Conservation (phyloP, 768 basidiomycete species). For the Lepiota brunneoincarnata region DNA sequence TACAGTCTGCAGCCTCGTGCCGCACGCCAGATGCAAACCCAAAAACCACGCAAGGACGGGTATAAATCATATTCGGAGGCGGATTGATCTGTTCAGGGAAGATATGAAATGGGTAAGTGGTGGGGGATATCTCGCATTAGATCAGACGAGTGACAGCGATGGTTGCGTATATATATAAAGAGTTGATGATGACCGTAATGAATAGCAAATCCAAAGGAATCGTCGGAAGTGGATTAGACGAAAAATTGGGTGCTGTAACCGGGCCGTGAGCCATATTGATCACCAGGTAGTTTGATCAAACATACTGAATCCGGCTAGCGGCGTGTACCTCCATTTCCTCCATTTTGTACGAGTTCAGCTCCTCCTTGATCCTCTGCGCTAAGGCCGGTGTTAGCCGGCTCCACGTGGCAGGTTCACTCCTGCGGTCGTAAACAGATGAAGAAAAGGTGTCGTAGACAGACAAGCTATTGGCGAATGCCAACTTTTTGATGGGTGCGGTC, state of each 20-base stretch:
- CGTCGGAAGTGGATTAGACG: constrained; percentile 48
- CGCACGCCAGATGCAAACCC: too few species aligned
- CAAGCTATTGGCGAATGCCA: constrained; percentile 89
- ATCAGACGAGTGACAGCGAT: constrained; percentile 23
- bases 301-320: constrained; percentile 86
- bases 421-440: constrained; percentile 84
- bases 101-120: constrained; percentile 9
- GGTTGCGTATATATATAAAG: constrained; percentile 21
- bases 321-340: constrained; percentile 99
- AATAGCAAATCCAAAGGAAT: constrained; percentile 27
- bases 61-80: too few species aligned
- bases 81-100: too few species aligned
- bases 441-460: constrained; percentile 98
- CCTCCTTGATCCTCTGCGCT: constrained; percentile 97
- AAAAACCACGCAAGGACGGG: too few species aligned
- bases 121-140: constrained; percentile 21
- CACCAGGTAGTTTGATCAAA: constrained; percentile 19
- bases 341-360: constrained; percentile 98
- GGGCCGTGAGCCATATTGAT: constrained; percentile 4
- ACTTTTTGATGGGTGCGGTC: constrained; percentile 64
- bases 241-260: constrained; percentile 78
- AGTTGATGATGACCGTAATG: constrained; percentile 19
- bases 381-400: constrained; percentile 92
- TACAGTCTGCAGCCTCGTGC: too few species aligned
- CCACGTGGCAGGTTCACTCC: constrained; percentile 96